These are phyloP conservation scores for Ceratocystis eucalypticola DNA, from an alignment of 2,329 filamentous ascomycete species.

Conservation along the genomic window DNA sequence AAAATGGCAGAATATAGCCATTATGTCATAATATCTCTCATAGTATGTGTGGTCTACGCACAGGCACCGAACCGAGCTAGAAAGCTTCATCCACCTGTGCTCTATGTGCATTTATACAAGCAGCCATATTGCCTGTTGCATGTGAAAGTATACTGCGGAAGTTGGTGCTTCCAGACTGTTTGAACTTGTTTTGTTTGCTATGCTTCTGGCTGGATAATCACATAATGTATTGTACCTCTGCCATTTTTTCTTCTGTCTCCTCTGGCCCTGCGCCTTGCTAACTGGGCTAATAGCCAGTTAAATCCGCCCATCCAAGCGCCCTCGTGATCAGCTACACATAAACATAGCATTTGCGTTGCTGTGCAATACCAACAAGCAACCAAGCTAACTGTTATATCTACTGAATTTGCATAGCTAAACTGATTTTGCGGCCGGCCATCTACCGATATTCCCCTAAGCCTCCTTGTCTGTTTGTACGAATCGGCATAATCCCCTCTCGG, in stretches of 20 bases:
- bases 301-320: neutral
- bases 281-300: neutral
- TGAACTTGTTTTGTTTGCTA: neutral
- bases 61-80: neutral
- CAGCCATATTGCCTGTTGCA: neutral
- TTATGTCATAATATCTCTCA: conserved; percentile 6
- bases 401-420: no score
- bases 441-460: no score
- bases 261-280: neutral
- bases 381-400: no score
- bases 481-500: no score
- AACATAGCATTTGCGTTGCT: neutral
- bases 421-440: no score
- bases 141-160: neutral
- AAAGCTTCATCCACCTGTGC: neutral
- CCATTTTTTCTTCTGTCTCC: neutral
- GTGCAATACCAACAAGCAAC: neutral
- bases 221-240: neutral
- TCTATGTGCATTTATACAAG: neutral
- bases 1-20: neutral
- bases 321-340: neutral
- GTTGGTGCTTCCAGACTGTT: neutral
- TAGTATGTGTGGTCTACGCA: neutral
- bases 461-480: no score
- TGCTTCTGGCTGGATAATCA: neutral